Percentiles rank a stretch among this genome's conserved stretches.
Conservation (phyloP, 441 rosid species). For the Metrosideros polymorpha region DNA sequence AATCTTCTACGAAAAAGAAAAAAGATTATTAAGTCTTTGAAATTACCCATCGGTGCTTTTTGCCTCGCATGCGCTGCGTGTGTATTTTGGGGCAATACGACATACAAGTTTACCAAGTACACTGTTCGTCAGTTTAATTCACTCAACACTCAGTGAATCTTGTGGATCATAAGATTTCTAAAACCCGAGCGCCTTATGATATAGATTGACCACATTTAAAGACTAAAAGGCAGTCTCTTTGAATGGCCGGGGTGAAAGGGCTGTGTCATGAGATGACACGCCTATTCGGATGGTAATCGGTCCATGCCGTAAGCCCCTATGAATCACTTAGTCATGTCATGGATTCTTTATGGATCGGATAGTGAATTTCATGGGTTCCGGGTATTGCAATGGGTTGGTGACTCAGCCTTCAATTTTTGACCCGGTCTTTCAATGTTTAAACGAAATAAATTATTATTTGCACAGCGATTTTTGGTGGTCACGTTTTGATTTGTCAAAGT, state of each 20-base stretch:
- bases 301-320: background rate
- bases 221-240: background rate
- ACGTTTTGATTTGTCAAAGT: background rate
- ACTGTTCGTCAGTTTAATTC: no score
- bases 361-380: background rate
- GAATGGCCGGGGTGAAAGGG: background rate
- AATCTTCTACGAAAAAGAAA: background rate
- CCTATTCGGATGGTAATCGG: background rate
- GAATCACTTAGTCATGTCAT: background rate
- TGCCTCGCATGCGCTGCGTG: no score
- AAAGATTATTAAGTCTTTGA: no score
- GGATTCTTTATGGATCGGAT: background rate
- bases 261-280: background rate
- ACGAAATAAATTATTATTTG: background rate
- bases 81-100: no score
- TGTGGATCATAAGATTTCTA: fast-evolving
- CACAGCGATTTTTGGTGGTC: background rate
- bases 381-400: background rate
- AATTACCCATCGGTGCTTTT: background rate
- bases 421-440: background rate
- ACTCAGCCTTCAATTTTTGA: background rate
- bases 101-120: no score
- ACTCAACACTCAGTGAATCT: background rate
- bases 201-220: background rate
- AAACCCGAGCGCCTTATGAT: background rate